A percentile compares a stretch with the other conserved stretches of the same genome.
These are phyloP conservation scores for Mangifera indica DNA, from an alignment of 345 rosid species.

Conservation along the genomic window DNA sequence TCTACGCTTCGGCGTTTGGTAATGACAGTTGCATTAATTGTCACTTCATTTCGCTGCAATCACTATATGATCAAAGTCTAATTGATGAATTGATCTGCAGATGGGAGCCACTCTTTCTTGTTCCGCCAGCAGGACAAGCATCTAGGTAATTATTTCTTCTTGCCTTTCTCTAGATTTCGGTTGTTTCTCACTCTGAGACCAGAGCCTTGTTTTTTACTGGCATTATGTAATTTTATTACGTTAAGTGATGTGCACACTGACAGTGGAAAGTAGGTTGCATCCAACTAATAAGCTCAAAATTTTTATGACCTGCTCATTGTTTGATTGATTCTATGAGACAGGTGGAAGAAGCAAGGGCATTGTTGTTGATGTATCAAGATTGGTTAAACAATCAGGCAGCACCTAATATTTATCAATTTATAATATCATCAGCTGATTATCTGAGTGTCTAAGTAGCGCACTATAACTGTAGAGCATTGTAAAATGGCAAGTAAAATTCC, in stretches of 20 bases:
- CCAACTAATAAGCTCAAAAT: neutral
- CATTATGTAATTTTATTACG: too few relatives aligned
- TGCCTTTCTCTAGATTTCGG: slow-evolving; percentile 8
- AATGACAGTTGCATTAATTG: slow-evolving; percentile 9
- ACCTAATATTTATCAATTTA: too few relatives aligned
- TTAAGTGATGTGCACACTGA: too few relatives aligned
- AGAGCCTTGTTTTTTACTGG: too few relatives aligned
- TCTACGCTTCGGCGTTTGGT: slow-evolving; percentile 81
- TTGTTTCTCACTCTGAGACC: too few relatives aligned
- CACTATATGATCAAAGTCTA: neutral
- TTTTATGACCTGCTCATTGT: neutral
- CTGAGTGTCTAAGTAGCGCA: too few relatives aligned
- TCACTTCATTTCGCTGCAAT: neutral
- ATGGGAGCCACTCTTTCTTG: slow-evolving; percentile 82
- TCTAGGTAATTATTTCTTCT: slow-evolving; percentile 51
- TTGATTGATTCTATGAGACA: neutral
- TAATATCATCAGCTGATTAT: too few relatives aligned
- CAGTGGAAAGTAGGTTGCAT: neutral
- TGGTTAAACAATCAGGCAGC: too few relatives aligned
- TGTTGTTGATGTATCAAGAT: neutral
- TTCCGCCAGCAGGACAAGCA: slow-evolving; percentile 73
- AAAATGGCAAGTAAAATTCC: neutral
- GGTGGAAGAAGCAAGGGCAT: neutral
- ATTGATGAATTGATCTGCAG: slow-evolving; percentile 39
- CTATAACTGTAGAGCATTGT: neutral